Evolutionary conservation across 495 filamentous ascomycete species (phyloP), one percentile per base, ranked within the genome.

Genomic region (Ramalina intermedia): DNA sequence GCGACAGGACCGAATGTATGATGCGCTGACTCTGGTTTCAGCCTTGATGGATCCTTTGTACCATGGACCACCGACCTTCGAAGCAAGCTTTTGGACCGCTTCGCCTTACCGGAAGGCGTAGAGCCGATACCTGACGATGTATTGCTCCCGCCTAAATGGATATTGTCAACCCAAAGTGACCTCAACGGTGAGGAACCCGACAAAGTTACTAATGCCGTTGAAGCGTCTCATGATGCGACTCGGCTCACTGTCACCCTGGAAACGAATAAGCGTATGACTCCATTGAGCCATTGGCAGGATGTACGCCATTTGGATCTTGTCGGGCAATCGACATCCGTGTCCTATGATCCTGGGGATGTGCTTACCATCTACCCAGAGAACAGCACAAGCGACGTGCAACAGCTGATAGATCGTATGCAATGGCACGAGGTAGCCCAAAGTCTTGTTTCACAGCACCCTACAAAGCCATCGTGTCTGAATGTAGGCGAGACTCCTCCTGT

Each of bases 301-400:
- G 91, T 96, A 27, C 81, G 91, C 2, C 75, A 80, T 44, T 64
- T 96, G n/a, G 62, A 60, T 1, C 67, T 94, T 14, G 68, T 69
- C 0, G 60, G 80, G 2, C 51, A 68, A 0, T 59, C 68, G 9
- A 53, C 61, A 1, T 50, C 74, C 13, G 44, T 37, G 6, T 50
- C 60, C 0, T 78, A 81, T 48, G 55, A 57, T 0, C 87, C 93
- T 0, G 88, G 90, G 3, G 82, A 91, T 49, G 77, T 83, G 16
- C 63, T 91, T 40, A 72, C 78, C 8, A 77, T 99, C 36, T 86
- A 79, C 26, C 91, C 91, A 1, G 90, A 94, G 61, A 96, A 95
- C 58, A 85, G 82, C 47, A 66, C 81, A 0, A 63, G 73, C 33
- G 90, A 96, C 55, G 90, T 91, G 16, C 64, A 85, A 37, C 64